A percentile compares a stretch with the other conserved stretches of the same genome.
Conservation (phyloP, 1,284 basidiomycete species). For the Golubevia pallescens region DNA sequence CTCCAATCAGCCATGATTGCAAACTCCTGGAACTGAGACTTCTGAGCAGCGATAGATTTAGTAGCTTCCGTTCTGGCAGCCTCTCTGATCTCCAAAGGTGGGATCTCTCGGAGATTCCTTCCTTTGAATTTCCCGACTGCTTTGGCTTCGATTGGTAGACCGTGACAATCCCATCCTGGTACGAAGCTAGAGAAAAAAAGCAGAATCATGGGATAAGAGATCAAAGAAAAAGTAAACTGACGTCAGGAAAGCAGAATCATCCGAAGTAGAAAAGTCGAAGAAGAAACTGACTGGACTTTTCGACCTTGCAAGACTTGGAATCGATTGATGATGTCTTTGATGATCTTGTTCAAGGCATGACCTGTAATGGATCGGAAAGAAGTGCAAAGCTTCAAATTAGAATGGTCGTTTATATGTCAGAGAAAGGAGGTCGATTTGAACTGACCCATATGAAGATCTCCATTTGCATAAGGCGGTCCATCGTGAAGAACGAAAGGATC, state of each 20-base stretch:
- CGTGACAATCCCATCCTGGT: constrained; percentile 99
- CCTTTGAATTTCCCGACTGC: constrained; percentile 20
- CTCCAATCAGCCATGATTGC: constrained; percentile 94
- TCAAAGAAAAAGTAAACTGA: neutral
- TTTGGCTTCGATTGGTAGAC: constrained; percentile 77
- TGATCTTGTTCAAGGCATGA: constrained; percentile 93
- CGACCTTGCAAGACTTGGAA: constrained; percentile 81
- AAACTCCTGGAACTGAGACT: constrained; percentile 78
- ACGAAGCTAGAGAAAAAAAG: constrained; percentile 1
- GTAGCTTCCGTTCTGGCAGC: constrained; percentile 78
- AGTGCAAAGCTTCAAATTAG: no score
- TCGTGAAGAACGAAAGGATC: constrained; percentile 87
- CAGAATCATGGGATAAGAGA: neutral
- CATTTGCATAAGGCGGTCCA: constrained; percentile 97
- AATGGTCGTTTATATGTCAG: no score
- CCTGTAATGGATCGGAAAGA: constrained; percentile 68
- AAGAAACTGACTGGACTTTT: constrained; percentile 76
- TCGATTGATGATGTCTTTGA: constrained; percentile 95
- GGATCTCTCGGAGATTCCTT: constrained; percentile 13
- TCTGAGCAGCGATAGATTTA: constrained; percentile 79
- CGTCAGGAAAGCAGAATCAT: neutral
- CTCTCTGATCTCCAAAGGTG: constrained; percentile 72
- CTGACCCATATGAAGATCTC: constrained; percentile 89
- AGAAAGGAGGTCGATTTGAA: constrained; percentile 2
- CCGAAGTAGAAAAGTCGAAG: neutral